Conservation (phyloP, 2,329 filamentous ascomycete genomes). For the Fonsecaea nubica region DNA sequence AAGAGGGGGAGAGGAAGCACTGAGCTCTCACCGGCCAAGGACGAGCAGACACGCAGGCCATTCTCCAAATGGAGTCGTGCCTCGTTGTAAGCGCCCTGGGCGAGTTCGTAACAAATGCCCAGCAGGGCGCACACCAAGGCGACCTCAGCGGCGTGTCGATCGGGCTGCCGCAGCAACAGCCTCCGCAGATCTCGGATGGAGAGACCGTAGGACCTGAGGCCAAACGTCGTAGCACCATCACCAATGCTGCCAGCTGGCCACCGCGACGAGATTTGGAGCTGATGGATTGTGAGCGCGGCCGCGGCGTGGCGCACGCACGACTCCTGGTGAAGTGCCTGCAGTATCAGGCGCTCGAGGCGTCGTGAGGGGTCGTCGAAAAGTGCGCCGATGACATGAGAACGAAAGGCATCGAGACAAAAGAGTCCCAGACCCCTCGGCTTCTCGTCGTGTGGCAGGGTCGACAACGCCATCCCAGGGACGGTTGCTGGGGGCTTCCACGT, state of each 20-base stretch:
- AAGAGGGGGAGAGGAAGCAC: not conserved
- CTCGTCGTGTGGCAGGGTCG: conserved; percentile 1
- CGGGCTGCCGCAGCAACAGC: conserved; percentile 6
- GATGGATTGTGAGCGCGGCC: conserved; percentile 9
- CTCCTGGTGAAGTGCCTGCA: conserved; percentile 12
- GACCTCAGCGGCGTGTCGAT: conserved; percentile 1
- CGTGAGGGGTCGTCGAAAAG: conserved; percentile 8
- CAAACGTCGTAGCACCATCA: conserved; percentile 6
- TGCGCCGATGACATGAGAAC: not conserved
- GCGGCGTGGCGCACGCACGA: conserved; percentile 14
- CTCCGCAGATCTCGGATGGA: conserved; percentile 13
- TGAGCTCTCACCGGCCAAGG: conserved; percentile 6
- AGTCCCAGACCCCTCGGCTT: conserved; percentile 5
- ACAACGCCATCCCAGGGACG: conserved; percentile 1
- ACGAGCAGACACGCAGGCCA: conserved; percentile 10
- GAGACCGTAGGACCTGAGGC: conserved; percentile 3
- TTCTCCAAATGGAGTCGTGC: conserved; percentile 17
- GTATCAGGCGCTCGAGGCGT: conserved; percentile 11
- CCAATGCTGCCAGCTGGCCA: conserved; percentile 3
- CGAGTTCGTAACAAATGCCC: conserved; percentile 11
- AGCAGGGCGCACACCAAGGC: conserved; percentile 12
- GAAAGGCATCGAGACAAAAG: conserved; percentile 14
- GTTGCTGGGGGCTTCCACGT: conserved; percentile 9
- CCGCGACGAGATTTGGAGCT: conserved; percentile 7
- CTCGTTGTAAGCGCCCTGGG: conserved; percentile 9